phyloP scores from a whole-genome alignment of 495 filamentous ascomycete species.

The Neurospora sp. region DNA sequence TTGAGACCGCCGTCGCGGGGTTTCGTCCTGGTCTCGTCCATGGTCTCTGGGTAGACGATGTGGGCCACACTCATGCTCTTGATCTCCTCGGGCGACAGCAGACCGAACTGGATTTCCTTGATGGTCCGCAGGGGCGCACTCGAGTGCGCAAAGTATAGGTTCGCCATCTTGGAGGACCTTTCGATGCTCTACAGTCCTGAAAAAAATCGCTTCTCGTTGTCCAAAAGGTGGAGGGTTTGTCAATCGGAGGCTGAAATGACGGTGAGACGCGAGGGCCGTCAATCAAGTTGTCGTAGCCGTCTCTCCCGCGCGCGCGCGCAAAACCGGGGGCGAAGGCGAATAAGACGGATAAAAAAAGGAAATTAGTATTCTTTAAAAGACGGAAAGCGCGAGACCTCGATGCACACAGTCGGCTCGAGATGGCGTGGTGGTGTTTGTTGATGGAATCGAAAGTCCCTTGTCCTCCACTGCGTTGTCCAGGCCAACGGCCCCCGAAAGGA shows the following conservation, averaged over 20 bases:
- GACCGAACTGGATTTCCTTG: constrained; percentile 96
- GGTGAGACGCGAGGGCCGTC: constrained; percentile 3
- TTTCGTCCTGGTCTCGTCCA: constrained; percentile 86
- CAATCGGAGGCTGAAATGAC: constrained; percentile 1
- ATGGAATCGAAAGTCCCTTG: constrained; percentile 10
- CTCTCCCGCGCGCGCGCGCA: constrained; percentile 6
- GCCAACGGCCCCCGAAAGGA: constrained; percentile 25
- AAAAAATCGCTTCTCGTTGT: neutral
- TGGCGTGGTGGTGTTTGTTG: constrained; percentile 9
- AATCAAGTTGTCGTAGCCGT: constrained; percentile 1
- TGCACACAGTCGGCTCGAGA: constrained; percentile 11
- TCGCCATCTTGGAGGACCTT: constrained; percentile 60
- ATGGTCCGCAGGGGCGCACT: constrained; percentile 92
- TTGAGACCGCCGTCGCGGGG: constrained; percentile 85
- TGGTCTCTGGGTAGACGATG: constrained; percentile 92
- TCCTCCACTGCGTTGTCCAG: constrained; percentile 28
- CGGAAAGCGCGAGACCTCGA: constrained; percentile 7
- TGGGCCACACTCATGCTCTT: constrained; percentile 93
- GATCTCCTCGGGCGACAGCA: constrained; percentile 93
- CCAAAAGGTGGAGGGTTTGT: neutral
- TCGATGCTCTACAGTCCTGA: neutral
- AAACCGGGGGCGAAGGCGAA: constrained; percentile 3
- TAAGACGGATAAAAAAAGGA: constrained; percentile 5
- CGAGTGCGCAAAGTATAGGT: constrained; percentile 83
- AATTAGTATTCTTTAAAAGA: constrained; percentile 1